Conservation (phyloP, 2,329 filamentous ascomycete species). For the Fusarium vanettenii region DNA sequence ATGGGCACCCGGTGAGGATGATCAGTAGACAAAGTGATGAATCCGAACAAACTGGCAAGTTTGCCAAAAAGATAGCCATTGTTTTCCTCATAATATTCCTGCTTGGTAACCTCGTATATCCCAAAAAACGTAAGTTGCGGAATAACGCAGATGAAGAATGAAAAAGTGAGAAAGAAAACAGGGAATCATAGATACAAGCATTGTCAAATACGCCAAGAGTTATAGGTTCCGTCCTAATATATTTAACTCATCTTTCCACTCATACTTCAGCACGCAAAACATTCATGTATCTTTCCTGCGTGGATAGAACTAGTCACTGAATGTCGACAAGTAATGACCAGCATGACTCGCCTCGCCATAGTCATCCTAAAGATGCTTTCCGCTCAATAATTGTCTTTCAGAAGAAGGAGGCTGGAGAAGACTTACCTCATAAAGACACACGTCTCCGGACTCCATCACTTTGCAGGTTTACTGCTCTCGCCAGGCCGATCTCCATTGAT, state of each 20-base stretch:
- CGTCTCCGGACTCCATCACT: neutral
- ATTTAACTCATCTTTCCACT: neutral
- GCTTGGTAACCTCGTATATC: neutral
- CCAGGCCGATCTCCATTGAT: neutral
- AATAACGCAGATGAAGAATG: neutral
- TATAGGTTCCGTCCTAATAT: neutral
- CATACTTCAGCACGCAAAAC: neutral
- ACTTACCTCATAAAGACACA: neutral
- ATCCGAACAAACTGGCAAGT: neutral
- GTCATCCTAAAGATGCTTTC: neutral
- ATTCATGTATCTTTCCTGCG: neutral
- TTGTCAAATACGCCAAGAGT: neutral
- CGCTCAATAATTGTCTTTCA: neutral
- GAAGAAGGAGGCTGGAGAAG: neutral
- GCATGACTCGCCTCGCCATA: neutral
- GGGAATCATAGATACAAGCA: neutral
- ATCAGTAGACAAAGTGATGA: neutral
- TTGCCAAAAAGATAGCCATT: neutral
- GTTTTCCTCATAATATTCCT: neutral
- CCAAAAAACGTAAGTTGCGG: neutral
- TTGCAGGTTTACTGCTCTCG: neutral
- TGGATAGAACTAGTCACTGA: neutral
- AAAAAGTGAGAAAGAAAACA: neutral
- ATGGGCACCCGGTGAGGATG: slow-evolving; percentile 1
- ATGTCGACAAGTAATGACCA: neutral